These are phyloP conservation scores for Anisodus tanguticus DNA, from an alignment of 257 asterid species.

Conservation along the genomic window DNA sequence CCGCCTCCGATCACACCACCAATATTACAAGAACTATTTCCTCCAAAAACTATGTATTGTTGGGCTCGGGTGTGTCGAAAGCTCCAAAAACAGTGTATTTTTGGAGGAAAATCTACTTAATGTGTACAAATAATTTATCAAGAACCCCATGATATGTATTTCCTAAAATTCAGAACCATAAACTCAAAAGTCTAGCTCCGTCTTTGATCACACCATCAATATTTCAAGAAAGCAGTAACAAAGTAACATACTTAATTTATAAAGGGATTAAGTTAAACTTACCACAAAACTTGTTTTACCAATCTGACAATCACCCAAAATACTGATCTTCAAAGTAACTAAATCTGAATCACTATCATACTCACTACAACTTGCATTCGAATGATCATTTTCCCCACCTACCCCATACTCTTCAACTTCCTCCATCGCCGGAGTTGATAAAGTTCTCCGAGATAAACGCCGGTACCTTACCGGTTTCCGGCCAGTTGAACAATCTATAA, in stretches of 20 bases:
- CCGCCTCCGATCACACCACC: background rate
- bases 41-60: too few species aligned
- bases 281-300: constrained; percentile 94
- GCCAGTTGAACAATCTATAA: constrained; percentile 64
- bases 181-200: too few species aligned
- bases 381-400: constrained; percentile 29
- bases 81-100: too few species aligned
- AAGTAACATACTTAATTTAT: background rate
- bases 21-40: too few species aligned
- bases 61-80: too few species aligned
- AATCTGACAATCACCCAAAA: constrained; percentile 89
- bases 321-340: constrained; percentile 79
- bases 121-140: too few species aligned
- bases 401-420: constrained; percentile 11
- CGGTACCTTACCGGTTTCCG: constrained; percentile 48
- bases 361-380: constrained; percentile 46
- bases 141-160: too few species aligned
- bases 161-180: too few species aligned
- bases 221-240: background rate
- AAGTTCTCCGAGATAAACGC: background rate
- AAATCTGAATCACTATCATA: constrained; percentile 72
- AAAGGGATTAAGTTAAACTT: background rate
- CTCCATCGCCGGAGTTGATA: constrained; percentile 2
- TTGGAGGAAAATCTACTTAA: too few species aligned
- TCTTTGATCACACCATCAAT: background rate